phyloP scores from a whole-genome alignment of 148 eudicot species.

The Camellia sinensis region DNA sequence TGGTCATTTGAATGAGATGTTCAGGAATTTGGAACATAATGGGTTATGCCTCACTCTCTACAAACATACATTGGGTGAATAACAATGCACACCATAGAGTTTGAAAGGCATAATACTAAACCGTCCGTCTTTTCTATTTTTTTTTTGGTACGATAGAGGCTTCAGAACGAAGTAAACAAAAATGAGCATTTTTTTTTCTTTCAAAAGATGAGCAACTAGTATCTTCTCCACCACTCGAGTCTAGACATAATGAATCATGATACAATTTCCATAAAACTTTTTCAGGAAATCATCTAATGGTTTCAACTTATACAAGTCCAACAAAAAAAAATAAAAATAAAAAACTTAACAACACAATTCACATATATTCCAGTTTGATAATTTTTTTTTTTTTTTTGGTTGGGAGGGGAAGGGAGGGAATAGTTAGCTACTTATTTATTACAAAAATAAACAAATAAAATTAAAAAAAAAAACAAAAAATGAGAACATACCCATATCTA shows the following conservation, averaged over 20 bases:
- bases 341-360: no score
- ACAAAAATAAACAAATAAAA: background rate
- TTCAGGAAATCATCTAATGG: background rate
- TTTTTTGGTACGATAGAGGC: background rate
- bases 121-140: background rate
- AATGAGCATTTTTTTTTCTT: background rate
- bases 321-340: no score
- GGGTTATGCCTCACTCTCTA: background rate
- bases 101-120: background rate
- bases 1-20: background rate
- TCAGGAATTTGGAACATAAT: background rate
- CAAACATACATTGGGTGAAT: background rate
- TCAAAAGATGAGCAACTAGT: background rate
- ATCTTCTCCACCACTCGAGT: background rate
- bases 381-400: no score
- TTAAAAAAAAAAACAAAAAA: background rate
- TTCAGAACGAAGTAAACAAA: background rate
- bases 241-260: no score
- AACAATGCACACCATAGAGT: background rate
- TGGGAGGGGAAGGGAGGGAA: background rate
- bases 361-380: no score
- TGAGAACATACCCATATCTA: constrained; percentile 65
- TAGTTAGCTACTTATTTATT: background rate
- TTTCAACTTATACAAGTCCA: background rate
- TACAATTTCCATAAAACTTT: background rate